These are phyloP conservation scores for Pestalotiopsis sp. DNA, from an alignment of 2,329 filamentous ascomycete genomes.

Conservation along the genomic window DNA sequence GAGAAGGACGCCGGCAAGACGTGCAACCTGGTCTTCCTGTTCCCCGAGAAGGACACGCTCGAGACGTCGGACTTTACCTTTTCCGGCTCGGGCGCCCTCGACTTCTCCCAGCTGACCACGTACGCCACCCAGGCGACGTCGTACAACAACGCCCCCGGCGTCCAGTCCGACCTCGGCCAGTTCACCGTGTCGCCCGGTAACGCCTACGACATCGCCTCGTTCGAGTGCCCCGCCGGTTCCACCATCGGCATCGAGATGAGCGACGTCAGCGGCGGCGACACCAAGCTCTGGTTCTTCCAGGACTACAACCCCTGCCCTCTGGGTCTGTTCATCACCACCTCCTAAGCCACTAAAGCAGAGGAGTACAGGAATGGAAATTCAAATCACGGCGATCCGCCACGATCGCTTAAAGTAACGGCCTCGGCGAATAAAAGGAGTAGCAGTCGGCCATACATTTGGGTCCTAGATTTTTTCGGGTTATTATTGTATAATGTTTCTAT, in stretches of 20 bases:
- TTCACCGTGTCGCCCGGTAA: conserved; percentile 54
- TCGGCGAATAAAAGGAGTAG: background rate
- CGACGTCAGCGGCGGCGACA: conserved; percentile 43
- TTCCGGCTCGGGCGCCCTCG: conserved; percentile 49
- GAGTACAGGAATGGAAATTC: background rate
- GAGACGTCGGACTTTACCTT: conserved; percentile 59
- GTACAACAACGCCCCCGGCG: conserved; percentile 53
- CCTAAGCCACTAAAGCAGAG: conserved; percentile 17
- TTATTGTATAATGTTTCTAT: background rate
- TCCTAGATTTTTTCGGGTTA: background rate
- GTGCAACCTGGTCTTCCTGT: conserved; percentile 67
- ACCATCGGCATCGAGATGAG: conserved; percentile 53
- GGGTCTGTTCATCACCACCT: conserved; percentile 41
- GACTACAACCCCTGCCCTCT: conserved; percentile 58
- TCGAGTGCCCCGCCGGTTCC: conserved; percentile 56
- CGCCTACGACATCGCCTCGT: conserved; percentile 54
- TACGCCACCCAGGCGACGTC: conserved; percentile 52
- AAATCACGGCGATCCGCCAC: background rate
- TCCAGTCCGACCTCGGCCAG: conserved; percentile 44
- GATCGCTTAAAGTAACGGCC: background rate
- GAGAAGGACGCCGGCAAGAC: conserved; percentile 57
- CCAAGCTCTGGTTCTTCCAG: conserved; percentile 63
- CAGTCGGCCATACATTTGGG: background rate
- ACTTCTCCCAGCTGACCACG: conserved; percentile 51
- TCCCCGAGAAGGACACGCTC: conserved; percentile 59